These are phyloP conservation scores for Xanthoconium purpureum DNA, from an alignment of 768 basidiomycete genomes.

Conservation along the genomic window DNA sequence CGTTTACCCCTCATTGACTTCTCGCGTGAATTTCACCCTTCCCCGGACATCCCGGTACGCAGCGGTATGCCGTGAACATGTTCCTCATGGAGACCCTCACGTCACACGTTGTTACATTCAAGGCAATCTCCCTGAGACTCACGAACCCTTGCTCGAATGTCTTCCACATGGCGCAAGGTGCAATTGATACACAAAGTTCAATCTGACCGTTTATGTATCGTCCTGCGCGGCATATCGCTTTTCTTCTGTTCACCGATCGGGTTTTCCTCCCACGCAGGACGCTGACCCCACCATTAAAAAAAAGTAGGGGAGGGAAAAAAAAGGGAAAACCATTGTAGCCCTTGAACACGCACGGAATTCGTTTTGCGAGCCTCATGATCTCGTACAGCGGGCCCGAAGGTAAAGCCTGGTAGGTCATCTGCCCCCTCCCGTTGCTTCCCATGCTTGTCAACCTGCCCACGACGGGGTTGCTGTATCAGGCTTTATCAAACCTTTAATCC, in stretches of 20 bases:
- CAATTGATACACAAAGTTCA: too few species aligned
- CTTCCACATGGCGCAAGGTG: too few species aligned
- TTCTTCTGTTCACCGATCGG: not conserved
- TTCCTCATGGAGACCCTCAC: not conserved
- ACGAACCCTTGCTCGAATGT: not conserved
- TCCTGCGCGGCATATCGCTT: not conserved
- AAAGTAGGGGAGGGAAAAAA: not conserved
- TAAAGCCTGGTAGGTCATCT: not conserved
- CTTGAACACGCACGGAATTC: not conserved
- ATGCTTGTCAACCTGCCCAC: constrained; percentile 1
- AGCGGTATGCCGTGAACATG: not conserved
- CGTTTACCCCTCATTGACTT: too few species aligned
- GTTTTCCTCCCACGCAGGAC: not conserved
- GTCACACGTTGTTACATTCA: not conserved
- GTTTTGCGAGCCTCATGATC: not conserved
- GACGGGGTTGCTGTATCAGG: not conserved
- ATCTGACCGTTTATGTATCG: constrained; percentile 3
- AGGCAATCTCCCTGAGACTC: too few species aligned
- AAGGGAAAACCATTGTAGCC: not conserved
- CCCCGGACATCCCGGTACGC: not conserved
- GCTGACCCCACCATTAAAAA: not conserved
- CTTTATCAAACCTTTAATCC: not conserved
- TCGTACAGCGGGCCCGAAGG: constrained; percentile 6
- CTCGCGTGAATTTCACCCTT: not conserved
- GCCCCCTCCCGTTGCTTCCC: not conserved